A percentile compares a stretch with the other conserved stretches of the same genome.
phyloP scores from a whole-genome alignment of 345 rosid species.

The Syzygium grande region DNA sequence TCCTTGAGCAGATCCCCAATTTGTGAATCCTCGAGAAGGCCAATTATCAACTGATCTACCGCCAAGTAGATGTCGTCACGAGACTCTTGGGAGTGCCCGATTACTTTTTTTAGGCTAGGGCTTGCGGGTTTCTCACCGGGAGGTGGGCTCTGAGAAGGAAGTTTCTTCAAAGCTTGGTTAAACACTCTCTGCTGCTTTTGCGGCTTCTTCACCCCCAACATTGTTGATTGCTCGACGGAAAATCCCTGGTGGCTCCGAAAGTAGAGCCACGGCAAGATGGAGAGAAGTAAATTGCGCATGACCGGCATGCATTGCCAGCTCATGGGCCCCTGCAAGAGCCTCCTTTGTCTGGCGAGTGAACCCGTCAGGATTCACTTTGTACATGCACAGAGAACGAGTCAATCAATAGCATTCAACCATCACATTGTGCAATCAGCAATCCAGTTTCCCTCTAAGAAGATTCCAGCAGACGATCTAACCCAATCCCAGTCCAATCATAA shows the following conservation, averaged over 20 bases:
- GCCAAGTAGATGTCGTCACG: conserved; percentile 67
- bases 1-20: conserved; percentile 57
- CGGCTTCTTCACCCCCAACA: conserved; percentile 49
- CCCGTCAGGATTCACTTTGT: conserved; percentile 63
- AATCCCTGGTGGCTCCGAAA: conserved; percentile 61
- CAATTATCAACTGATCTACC: conserved; percentile 65
- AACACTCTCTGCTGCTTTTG: conserved; percentile 59
- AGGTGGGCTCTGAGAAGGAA: conserved; percentile 70
- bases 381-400: neutral
- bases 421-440: neutral
- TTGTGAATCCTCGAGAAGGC: conserved; percentile 81
- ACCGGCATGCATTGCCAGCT: conserved; percentile 45
- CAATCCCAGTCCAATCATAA: neutral
- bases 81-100: conserved; percentile 57
- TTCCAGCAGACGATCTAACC: neutral
- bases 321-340: conserved; percentile 59
- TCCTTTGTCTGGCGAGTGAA: conserved; percentile 89
- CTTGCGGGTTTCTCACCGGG: conserved; percentile 67
- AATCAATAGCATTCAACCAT: neutral
- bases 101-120: conserved; percentile 49
- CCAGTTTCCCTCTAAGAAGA: neutral
- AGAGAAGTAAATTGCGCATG: conserved; percentile 83
- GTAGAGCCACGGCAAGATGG: conserved; percentile 57
- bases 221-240: conserved; percentile 54
- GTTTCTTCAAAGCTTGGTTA: conserved; percentile 58